A percentile compares a stretch with the other conserved stretches of the same genome.
Conservation (phyloP, 306 rosid genomes). For the Malus orientalis region DNA sequence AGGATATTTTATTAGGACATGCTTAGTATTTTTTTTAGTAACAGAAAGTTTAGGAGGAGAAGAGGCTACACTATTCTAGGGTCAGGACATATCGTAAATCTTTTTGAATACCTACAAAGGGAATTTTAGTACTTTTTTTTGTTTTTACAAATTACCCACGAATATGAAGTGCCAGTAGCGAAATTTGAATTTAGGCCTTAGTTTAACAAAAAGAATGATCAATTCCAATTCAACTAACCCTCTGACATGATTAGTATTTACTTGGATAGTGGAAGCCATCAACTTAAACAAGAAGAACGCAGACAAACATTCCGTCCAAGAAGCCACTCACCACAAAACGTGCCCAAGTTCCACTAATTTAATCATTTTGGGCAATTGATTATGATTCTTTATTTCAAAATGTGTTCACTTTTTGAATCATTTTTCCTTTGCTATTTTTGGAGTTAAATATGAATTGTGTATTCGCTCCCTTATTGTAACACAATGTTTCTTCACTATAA, state of each 20-base stretch:
- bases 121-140: too few relatives aligned
- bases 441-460: neutral
- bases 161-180: too few relatives aligned
- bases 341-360: neutral
- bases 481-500: too few relatives aligned
- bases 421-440: neutral
- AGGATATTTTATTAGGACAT: neutral
- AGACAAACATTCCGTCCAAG: conserved; percentile 26
- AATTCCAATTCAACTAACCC: too few relatives aligned
- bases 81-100: too few relatives aligned
- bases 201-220: too few relatives aligned
- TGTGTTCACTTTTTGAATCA: neutral
- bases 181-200: too few relatives aligned
- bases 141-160: accelerated
- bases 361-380: neutral
- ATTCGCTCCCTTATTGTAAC: neutral
- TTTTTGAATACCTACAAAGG: too few relatives aligned
- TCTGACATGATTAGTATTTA: neutral
- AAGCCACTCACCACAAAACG: conserved; percentile 7
- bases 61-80: too few relatives aligned
- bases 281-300: neutral
- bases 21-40: neutral
- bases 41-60: too few relatives aligned
- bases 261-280: conserved; percentile 11
- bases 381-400: neutral